Conservation (phyloP, 2,329 filamentous ascomycete species). For the Ascochyta lentis region DNA sequence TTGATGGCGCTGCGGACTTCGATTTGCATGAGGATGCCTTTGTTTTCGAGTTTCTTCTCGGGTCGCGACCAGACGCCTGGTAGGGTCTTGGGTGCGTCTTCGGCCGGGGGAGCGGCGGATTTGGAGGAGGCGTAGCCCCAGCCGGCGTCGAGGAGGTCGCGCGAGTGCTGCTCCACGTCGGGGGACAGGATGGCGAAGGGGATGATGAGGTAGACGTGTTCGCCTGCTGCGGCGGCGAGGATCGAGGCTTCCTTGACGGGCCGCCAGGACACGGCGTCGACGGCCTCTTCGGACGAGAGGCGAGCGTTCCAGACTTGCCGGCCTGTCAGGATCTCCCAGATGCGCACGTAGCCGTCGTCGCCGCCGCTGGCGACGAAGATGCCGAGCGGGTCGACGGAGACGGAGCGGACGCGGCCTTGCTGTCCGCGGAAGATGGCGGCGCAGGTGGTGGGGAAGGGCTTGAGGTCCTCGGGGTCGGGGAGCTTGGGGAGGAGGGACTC, state of each 20-base stretch:
- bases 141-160: constrained; percentile 82
- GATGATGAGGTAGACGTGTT: constrained; percentile 84
- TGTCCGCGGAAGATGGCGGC: constrained; percentile 89
- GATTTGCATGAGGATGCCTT: constrained; percentile 79
- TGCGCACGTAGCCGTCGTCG: constrained; percentile 88
- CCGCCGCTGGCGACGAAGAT: constrained; percentile 89
- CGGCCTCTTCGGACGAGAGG: constrained; percentile 76
- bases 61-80: constrained; percentile 86
- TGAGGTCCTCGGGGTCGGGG: constrained; percentile 89
- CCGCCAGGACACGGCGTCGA: constrained; percentile 89
- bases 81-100: constrained; percentile 70
- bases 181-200: constrained; percentile 71
- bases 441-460: constrained; percentile 91
- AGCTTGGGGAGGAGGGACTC: constrained; percentile 91
- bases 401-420: constrained; percentile 82
- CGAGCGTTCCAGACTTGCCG: constrained; percentile 86
- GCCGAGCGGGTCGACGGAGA: constrained; percentile 85
- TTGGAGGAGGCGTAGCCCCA: constrained; percentile 87
- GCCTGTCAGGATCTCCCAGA: constrained; percentile 88
- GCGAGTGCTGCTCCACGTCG: constrained; percentile 74
- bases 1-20: constrained; percentile 84
- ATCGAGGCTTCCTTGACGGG: constrained; percentile 82
- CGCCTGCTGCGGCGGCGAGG: constrained; percentile 81
- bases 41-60: constrained; percentile 72
- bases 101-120: constrained; percentile 58